Evolutionary conservation across 331 rosid species (phyloP).

Genomic region (Arachis monticola): DNA sequence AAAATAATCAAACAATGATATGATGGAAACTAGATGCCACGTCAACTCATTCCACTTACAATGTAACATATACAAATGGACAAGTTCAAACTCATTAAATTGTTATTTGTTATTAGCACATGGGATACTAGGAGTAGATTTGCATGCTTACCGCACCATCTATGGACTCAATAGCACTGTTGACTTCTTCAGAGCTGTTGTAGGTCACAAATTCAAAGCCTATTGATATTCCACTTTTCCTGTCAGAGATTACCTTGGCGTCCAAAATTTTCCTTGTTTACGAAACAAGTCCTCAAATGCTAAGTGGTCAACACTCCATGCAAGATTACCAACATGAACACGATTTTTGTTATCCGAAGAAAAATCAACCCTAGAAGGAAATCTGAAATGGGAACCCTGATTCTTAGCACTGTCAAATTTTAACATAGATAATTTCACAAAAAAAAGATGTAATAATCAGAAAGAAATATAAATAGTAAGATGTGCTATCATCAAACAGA

Average conservation of each 20-base stretch:
- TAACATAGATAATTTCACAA: neutral
- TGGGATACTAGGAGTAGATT: neutral
- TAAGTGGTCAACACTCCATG: constrained; percentile 87
- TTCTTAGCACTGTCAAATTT: neutral
- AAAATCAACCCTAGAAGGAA: constrained; percentile 48
- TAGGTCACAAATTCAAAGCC: constrained; percentile 94
- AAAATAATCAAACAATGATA: neutral
- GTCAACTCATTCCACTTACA: neutral
- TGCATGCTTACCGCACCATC: constrained; percentile 74
- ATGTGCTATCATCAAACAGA: neutral
- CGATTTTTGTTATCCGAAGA: constrained; percentile 52
- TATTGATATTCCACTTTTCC: constrained; percentile 93
- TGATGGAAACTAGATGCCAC: neutral
- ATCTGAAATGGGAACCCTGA: constrained; percentile 52
- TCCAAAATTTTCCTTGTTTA: constrained; percentile 78
- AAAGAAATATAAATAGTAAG: neutral
- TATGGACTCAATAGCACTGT: constrained; percentile 73
- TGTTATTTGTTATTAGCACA: neutral
- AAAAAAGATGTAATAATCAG: neutral
- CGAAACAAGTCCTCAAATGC: constrained; percentile 77
- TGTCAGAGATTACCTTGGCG: constrained; percentile 87
- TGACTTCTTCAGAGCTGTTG: constrained; percentile 68
- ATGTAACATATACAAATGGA: neutral
- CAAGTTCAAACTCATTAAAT: neutral
- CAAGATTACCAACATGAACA: constrained; percentile 84